Percentiles rank a stretch among this genome's conserved stretches.
These are phyloP conservation scores for Volvariella surrecta DNA, from an alignment of 1,284 basidiomycete genomes.

Conservation along the genomic window DNA sequence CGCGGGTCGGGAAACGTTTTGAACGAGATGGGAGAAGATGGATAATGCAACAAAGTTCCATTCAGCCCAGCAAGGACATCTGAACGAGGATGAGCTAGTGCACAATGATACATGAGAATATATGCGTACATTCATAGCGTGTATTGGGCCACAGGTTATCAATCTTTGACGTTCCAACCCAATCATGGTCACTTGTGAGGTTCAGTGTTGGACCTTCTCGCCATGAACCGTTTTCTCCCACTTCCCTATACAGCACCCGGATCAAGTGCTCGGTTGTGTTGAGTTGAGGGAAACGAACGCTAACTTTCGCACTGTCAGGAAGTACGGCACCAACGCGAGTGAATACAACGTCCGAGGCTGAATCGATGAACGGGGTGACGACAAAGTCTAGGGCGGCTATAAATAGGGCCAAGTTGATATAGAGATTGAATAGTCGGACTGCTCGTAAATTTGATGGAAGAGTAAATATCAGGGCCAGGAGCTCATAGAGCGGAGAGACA, in stretches of 20 bases:
- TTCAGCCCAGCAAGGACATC: conserved; percentile 43
- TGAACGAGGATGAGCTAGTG: conserved; percentile 19
- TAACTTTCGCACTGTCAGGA: conserved; percentile 53
- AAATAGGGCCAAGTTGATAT: conserved; percentile 45
- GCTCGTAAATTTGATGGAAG: conserved; percentile 32
- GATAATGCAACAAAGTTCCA: conserved; percentile 38
- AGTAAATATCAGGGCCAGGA: conserved; percentile 30
- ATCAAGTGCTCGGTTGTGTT: conserved; percentile 24
- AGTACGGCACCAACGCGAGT: conserved; percentile 63
- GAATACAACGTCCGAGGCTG: conserved; percentile 48
- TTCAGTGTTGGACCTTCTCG: conserved; percentile 41
- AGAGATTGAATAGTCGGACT: conserved; percentile 29
- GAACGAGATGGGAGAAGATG: conserved; percentile 44
- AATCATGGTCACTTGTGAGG: conserved; percentile 45
- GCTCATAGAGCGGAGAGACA: background rate
- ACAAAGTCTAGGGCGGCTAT: conserved; percentile 43
- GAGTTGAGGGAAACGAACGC: conserved; percentile 45
- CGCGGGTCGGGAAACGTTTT: conserved; percentile 64
- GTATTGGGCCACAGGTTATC: conserved; percentile 62
- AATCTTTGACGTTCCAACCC: conserved; percentile 53
- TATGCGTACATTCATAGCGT: conserved; percentile 59
- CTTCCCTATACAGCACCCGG: conserved; percentile 40
- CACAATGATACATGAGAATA: conserved; percentile 6
- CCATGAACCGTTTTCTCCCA: conserved; percentile 29
- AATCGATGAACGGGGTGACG: conserved; percentile 41